Base-by-base conservation (phyloP, 331 rosid species). In the Ulmus americana region DNA sequence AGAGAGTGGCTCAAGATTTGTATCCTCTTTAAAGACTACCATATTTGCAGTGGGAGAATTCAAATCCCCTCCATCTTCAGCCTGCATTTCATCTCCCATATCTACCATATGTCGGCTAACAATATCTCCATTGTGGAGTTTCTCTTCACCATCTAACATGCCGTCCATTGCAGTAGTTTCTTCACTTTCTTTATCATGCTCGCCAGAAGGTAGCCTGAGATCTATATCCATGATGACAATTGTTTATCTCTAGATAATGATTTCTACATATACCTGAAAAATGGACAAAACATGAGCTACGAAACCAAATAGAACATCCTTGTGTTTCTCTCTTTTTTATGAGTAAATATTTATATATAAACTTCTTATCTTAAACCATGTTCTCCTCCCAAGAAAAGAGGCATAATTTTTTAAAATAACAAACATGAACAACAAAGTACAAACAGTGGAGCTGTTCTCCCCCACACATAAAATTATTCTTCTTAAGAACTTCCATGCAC, bases 201-300 rank as follows among this genome's bases (percentile, higher is more conserved):
- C 97, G 55, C 97, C 96, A 75, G 95, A 83, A 60, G 97, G 96
- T 72, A 92, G 73, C 69, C 96, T 85, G 57, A 92, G 97, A 82
- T 92, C 94, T 78, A 92, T 92, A 70, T 92, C 94, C 97, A 92
- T 86, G 81, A 76, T 47, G 63, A 78, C 72, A 78, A 53, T 45
- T 59, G 22, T 59, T 70, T 63, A 70, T 42, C 73, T 55, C 52
- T 35, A 70, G 70, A 71, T 65, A 78, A 72, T 72, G 79, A 72
- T 69, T 65, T 75, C 62, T 10, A 69, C 72, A 69, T 69, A 65
- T 68, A 74, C 85, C 91, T 88, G 95, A 77, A 80, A 75, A 79
- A 45, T 38, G 64, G 39, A 76, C 57, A 66, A 59, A 68, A 40
- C 65, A 59, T 47, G 56, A 62, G 18, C 47, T 44, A 40, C 41